Base-by-base conservation (phyloP, 768 basidiomycete species). In the Tricholoma sp. region DNA sequence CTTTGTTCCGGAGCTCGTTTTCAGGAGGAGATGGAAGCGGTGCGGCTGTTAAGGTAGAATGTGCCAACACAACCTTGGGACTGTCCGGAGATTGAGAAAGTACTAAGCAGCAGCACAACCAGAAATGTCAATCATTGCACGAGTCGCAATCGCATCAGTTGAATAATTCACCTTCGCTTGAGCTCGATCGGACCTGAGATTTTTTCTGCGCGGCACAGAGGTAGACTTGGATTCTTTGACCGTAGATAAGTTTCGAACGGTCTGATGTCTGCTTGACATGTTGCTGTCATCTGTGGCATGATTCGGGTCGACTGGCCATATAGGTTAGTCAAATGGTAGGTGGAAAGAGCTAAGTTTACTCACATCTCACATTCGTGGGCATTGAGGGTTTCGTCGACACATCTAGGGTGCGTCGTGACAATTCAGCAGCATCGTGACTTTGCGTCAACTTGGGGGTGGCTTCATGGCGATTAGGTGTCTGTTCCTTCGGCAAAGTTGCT, bases 21-120 rank as follows among this genome's bases (percentile, higher is more conserved):
- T 41, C 39, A 29, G 66, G 63, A 56, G 63, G 60, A 1, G 61
- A 55, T 8, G 63, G 60, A 9, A 66, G 52, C 18, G 59, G 62
- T 20, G 47, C 10, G 18, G 60, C 60, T 6, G 57, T 48, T 34
- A 39, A 15, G 37, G 37, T 39, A 15, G 13, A 39, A n/a, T 39
- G 3, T 15, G 37, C 37, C 5, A 10, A 39, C 37, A 6, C 6
- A 15, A 39, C 37, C 11, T 39, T 39, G 37, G 37, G 37, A 39
- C 1, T 10, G 15, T 39, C 37, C 1, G 37, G 37, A 39, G 37
- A 1, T 39, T 39, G 37, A 39, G 37, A 39, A 13, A 6, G 13
- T 39, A 15, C 37, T 39, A n/a, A n/a, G n/a, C n/a, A 37, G 37
- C 15, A 13, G 37, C 10, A 39, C 6, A 15, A n/a, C 37, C 11